These are phyloP conservation scores for Plenodomus lindquistii DNA, from an alignment of 2,329 filamentous ascomycete species.

Conservation along the genomic window DNA sequence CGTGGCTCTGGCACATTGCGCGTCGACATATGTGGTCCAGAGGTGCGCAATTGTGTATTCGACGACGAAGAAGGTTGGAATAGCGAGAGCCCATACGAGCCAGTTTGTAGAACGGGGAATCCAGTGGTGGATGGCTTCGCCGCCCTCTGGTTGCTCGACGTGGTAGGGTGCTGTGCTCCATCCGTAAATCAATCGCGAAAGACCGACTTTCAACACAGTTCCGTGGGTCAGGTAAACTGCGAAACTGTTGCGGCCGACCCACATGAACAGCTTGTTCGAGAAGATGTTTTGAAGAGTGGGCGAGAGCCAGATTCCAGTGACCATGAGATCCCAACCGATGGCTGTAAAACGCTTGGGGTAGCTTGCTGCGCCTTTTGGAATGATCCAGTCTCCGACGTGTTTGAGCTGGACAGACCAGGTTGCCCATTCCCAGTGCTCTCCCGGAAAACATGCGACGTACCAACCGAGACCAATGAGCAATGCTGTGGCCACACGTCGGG, in stretches of 20 bases:
- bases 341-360: constrained; percentile 50
- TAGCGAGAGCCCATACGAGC: constrained; percentile 47
- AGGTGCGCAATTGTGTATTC: constrained; percentile 54
- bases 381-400: constrained; percentile 48
- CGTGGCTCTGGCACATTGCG: constrained; percentile 54
- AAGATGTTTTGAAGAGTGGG: constrained; percentile 54
- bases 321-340: constrained; percentile 54
- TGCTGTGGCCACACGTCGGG: constrained; percentile 46
- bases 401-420: constrained; percentile 54
- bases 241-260: constrained; percentile 60
- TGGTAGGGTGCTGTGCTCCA: constrained; percentile 52
- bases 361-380: constrained; percentile 53
- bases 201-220: constrained; percentile 56
- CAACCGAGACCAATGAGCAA: constrained; percentile 50
- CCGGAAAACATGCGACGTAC: constrained; percentile 55
- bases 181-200: constrained; percentile 58
- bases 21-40: constrained; percentile 59
- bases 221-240: constrained; percentile 61
- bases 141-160: constrained; percentile 45
- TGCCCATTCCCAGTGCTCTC: constrained; percentile 55
- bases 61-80: constrained; percentile 52
- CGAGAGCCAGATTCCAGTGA: constrained; percentile 57
- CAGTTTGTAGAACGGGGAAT: constrained; percentile 47
- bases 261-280: constrained; percentile 56
- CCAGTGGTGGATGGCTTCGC: constrained; percentile 47